Evolutionary conservation across 768 basidiomycete species (phyloP), one percentile per base, ranked within the genome.

Genomic region (Antrodiella citrinella): DNA sequence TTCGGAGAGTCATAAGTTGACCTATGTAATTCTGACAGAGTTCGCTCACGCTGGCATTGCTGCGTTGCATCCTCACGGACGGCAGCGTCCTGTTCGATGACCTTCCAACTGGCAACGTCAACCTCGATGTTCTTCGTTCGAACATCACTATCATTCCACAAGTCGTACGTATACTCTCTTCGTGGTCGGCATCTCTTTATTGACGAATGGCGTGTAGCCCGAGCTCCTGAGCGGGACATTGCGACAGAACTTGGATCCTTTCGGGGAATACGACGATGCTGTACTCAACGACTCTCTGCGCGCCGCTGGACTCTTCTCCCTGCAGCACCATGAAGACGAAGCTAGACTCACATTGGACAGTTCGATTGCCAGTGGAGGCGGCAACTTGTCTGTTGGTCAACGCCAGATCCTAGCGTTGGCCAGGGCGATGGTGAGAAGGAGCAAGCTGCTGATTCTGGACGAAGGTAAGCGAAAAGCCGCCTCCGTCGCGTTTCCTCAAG

Each of bases 141-240:
- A 70, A 71, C 45, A 72, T 82, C 48, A 81, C 79, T 22, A 78
- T 80, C 59, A 80, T 81, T 40, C 80, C 80, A 2, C 80, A 81
- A 59, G 62, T 69, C 44, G 76, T 77, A 50, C 58, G 75, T 42
- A 53, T 4, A 13, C 21, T 15, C 22, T 48, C 40, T 45, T 10
- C 15, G 10, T 23, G 15, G 4, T 11, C 19, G 24, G n/a, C 12
- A 12, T 23, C 21, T 45, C 51, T 54, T 23, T 56, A 24, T 4
- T 1, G 4, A 26, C 10, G 2, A 5, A 15, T 4, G 30, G 38
- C 40, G 4, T 48, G 10, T 51, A 72, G 68, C 73, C 75, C 24
- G 74, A 78, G 49, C 64, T 82, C 0, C 62, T 82, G 22, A 73
- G 71, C 21, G 81, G 81, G 4, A 73, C 74, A 3, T 64, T 82